These are phyloP conservation scores for Colletotrichum shisoi DNA, from an alignment of 2,329 filamentous ascomycete species.

Conservation along the genomic window DNA sequence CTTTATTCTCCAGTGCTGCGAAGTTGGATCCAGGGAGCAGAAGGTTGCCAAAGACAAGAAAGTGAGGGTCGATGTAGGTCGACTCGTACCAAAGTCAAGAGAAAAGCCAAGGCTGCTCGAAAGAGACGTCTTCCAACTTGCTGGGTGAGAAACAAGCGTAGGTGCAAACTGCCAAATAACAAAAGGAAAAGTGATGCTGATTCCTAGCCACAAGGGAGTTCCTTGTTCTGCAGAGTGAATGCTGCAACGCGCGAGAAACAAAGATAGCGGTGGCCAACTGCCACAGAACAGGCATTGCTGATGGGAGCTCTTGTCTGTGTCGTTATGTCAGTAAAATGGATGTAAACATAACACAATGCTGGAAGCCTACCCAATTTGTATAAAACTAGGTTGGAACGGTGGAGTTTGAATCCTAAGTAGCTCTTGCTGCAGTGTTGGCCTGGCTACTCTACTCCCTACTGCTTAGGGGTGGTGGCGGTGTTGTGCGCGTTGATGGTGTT, in stretches of 20 bases:
- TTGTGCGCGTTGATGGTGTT: background rate
- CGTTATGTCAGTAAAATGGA: background rate
- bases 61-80: background rate
- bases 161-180: background rate
- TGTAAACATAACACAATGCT: background rate
- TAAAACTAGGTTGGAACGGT: too few relatives aligned
- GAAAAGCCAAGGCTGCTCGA: background rate
- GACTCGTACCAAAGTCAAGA: background rate
- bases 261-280: background rate
- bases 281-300: background rate
- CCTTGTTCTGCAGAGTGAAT: background rate
- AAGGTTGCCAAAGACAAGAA: background rate
- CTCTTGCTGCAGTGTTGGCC: background rate
- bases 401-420: too few relatives aligned
- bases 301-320: background rate
- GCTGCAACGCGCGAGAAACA: too few relatives aligned
- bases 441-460: background rate
- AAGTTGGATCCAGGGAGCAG: background rate
- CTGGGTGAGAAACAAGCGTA: background rate
- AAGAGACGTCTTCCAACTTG: background rate
- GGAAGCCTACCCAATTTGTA: background rate
- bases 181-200: background rate
- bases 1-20: background rate
- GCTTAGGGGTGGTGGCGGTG: too few relatives aligned
- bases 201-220: background rate